A percentile compares a stretch with the other conserved stretches of the same genome.
These are phyloP conservation scores for Magnaporthiopsis rhizophila DNA, from an alignment of 2,329 filamentous ascomycete species.

Conservation along the genomic window DNA sequence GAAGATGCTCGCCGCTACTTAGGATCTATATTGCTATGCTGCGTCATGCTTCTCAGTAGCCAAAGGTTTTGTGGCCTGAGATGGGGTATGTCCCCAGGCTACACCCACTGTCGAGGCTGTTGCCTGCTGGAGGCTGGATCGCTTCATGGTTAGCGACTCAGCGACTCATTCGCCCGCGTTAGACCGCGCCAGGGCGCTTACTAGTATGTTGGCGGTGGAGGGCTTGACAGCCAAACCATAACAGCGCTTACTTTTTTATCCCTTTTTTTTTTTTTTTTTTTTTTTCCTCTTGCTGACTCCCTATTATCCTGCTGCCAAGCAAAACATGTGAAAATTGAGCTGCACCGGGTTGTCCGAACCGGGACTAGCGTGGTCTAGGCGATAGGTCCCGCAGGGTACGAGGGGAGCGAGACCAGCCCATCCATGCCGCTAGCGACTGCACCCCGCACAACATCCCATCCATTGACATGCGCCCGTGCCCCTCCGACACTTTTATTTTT, in stretches of 20 bases:
- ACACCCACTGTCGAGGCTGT: neutral
- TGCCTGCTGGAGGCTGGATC: neutral
- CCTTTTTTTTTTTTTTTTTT: too few relatives aligned
- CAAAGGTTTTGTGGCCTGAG: too few relatives aligned
- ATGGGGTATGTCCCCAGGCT: too few relatives aligned
- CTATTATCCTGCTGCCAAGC: neutral
- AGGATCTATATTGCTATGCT: too few relatives aligned
- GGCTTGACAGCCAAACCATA: neutral
- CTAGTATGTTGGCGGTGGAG: neutral
- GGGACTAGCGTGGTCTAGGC: neutral
- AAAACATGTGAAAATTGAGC: neutral
- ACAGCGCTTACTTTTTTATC: too few relatives aligned
- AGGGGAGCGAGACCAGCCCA: neutral
- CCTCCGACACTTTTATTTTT: neutral
- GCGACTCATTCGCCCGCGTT: too few relatives aligned
- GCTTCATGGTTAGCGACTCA: too few relatives aligned
- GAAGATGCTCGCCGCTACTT: too few relatives aligned
- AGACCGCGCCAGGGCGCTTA: too few relatives aligned
- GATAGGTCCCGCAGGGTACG: neutral
- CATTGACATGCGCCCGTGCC: neutral
- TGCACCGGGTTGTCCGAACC: neutral
- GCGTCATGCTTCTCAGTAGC: too few relatives aligned
- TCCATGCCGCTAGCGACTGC: neutral
- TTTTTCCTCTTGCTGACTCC: neutral
- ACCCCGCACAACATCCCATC: neutral